A percentile compares a stretch with the other conserved stretches of the same genome.
Conservation (phyloP, 2,329 filamentous ascomycete genomes). For the Cryphonectria parasitica region DNA sequence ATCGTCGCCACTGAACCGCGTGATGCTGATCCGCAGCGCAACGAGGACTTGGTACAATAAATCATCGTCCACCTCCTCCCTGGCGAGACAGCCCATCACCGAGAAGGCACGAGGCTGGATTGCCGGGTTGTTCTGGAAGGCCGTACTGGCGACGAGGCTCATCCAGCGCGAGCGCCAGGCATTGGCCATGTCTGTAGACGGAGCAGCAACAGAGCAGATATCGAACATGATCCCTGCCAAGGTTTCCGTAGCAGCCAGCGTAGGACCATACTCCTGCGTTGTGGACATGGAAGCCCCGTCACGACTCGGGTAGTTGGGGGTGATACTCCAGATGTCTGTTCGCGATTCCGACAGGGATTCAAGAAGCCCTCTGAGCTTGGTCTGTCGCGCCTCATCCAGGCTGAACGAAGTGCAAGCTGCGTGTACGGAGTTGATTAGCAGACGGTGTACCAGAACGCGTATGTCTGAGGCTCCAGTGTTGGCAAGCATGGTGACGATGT, state of each 20-base stretch:
- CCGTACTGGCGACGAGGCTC: slow-evolving; percentile 72
- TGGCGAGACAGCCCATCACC: slow-evolving; percentile 71
- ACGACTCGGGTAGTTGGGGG: slow-evolving; percentile 45
- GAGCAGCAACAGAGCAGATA: slow-evolving; percentile 65
- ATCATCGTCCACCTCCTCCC: slow-evolving; percentile 74
- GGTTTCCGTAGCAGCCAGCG: slow-evolving; percentile 62
- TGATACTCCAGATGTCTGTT: slow-evolving; percentile 60
- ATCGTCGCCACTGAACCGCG: slow-evolving; percentile 64
- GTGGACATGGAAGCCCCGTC: slow-evolving; percentile 61
- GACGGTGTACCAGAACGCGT: slow-evolving; percentile 62
- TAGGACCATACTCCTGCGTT: slow-evolving; percentile 55
- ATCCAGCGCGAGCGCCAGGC: slow-evolving; percentile 74
- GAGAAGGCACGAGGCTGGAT: slow-evolving; percentile 72
- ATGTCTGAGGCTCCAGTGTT: slow-evolving; percentile 65
- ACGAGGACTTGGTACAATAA: slow-evolving; percentile 73
- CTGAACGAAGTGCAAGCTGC: slow-evolving; percentile 68
- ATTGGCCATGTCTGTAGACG: slow-evolving; percentile 67
- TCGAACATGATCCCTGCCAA: slow-evolving; percentile 66
- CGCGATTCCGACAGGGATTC: slow-evolving; percentile 63
- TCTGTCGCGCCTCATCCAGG: slow-evolving; percentile 62
- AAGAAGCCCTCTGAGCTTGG: slow-evolving; percentile 59
- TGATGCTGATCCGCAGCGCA: slow-evolving; percentile 66
- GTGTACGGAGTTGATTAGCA: slow-evolving; percentile 70
- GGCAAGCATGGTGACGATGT: slow-evolving; percentile 71
- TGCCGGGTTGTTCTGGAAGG: slow-evolving; percentile 73